These are phyloP conservation scores for Trametes meyenii DNA, from an alignment of 768 basidiomycete species.

Conservation along the genomic window DNA sequence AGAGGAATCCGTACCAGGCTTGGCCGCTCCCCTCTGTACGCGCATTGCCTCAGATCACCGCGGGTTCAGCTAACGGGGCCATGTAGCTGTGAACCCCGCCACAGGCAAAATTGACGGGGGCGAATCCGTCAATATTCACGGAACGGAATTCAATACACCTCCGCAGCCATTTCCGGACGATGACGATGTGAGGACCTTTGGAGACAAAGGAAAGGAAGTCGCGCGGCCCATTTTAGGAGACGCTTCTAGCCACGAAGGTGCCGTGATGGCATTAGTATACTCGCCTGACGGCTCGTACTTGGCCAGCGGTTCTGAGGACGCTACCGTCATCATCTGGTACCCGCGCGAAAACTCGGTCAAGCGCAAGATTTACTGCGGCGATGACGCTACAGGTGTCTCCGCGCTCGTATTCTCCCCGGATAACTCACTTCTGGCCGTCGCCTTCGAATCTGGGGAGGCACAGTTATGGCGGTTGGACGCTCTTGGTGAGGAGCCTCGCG, in stretches of 20 bases:
- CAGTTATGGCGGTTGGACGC: constrained; percentile 14
- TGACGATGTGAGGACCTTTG: neutral
- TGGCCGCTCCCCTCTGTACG: too few relatives aligned
- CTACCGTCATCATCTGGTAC: constrained; percentile 18
- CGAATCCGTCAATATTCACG: neutral
- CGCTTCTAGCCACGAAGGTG: constrained; percentile 2
- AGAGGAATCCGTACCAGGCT: too few relatives aligned
- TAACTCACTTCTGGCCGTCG: constrained; percentile 19
- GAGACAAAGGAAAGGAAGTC: neutral
- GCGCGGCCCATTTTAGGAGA: neutral
- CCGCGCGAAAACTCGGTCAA: neutral
- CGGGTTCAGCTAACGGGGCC: too few relatives aligned
- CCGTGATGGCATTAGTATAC: constrained; percentile 40
- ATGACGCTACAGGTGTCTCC: neutral
- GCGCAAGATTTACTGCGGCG: neutral
- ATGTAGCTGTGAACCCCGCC: too few relatives aligned
- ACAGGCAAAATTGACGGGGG: too few relatives aligned
- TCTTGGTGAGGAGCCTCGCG: neutral
- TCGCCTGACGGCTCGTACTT: constrained; percentile 37
- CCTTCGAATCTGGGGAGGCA: constrained; percentile 24
- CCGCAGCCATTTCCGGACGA: neutral
- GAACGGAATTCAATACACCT: neutral
- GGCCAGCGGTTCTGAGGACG: constrained; percentile 20
- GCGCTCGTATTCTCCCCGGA: constrained; percentile 15
- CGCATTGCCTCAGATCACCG: too few relatives aligned